Evolutionary conservation across 306 rosid genomes (phyloP).

Genomic region (Quercus alba): DNA sequence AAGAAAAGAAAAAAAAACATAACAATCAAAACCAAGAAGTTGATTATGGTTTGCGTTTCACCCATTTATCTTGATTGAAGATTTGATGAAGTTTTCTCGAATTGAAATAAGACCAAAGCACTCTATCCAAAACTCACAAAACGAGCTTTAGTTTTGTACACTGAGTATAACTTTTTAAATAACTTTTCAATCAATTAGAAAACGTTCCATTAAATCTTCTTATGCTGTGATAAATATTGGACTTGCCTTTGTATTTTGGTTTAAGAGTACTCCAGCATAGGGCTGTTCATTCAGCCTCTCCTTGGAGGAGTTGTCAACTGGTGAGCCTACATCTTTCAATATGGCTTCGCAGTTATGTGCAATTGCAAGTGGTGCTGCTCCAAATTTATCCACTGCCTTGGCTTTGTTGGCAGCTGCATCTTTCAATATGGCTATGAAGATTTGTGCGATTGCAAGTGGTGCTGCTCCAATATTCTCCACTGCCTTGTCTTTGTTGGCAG

Average conservation of each 20-base stretch:
- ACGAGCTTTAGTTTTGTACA: too few relatives aligned
- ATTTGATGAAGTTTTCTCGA: neutral
- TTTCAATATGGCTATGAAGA: slow-evolving; percentile 17
- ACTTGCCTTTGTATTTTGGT: slow-evolving; percentile 34
- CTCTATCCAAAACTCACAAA: too few relatives aligned
- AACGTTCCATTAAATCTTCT: neutral
- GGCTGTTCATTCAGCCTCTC: slow-evolving; percentile 20
- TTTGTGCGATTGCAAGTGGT: neutral
- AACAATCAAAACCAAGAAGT: neutral
- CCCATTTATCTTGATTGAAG: neutral
- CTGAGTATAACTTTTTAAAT: too few relatives aligned
- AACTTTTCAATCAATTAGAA: too few relatives aligned
- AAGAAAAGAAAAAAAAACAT: neutral
- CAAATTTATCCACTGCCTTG: neutral
- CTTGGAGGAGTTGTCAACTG: slow-evolving; percentile 11
- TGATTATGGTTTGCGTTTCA: neutral
- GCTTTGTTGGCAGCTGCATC: neutral
- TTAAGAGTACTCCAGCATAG: slow-evolving; percentile 27
- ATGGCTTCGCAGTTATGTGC: slow-evolving; percentile 17
- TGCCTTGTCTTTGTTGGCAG: too few relatives aligned
- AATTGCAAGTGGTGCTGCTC: neutral
- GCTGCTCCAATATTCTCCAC: neutral
- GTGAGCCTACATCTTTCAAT: slow-evolving; percentile 25
- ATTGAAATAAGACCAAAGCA: neutral
- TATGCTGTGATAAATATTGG: neutral